A percentile compares a stretch with the other conserved stretches of the same genome.
Conservation (phyloP, 441 rosid species). For the Jatropha podagrica region DNA sequence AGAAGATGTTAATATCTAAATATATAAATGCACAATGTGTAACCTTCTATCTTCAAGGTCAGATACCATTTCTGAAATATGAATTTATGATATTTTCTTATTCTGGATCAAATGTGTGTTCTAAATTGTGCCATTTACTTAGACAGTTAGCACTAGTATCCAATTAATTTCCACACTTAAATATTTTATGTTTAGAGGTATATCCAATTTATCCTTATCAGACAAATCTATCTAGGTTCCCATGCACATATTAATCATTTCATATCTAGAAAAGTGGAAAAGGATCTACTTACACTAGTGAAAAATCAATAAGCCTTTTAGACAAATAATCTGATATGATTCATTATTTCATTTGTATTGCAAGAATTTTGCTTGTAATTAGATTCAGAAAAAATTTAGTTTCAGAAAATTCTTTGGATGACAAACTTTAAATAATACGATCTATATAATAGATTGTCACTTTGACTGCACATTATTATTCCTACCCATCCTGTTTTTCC, state of each 20-base stretch:
- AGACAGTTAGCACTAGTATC: neutral
- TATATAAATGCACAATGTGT: slow-evolving; percentile 61
- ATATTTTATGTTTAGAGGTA: neutral
- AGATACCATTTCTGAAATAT: neutral
- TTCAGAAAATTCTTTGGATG: too few relatives aligned
- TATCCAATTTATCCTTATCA: neutral
- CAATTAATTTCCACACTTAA: neutral
- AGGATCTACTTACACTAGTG: neutral
- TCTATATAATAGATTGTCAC: neutral
- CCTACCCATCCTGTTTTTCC: neutral
- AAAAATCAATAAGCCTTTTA: neutral
- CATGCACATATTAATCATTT: neutral
- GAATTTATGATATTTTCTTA: neutral
- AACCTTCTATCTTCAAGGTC: slow-evolving; percentile 83
- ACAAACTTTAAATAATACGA: too few relatives aligned
- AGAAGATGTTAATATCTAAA: slow-evolving; percentile 69
- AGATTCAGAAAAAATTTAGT: too few relatives aligned
- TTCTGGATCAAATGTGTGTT: neutral
- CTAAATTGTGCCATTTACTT: neutral
- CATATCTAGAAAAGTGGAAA: neutral
- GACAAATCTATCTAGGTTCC: neutral
- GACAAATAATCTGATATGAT: neutral
- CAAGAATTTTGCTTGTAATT: neutral
- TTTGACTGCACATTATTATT: too few relatives aligned
- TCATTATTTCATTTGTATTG: too few relatives aligned